phyloP scores from a whole-genome alignment of 495 filamentous ascomycete genomes.

The Penicillium cosmopolitanum region DNA sequence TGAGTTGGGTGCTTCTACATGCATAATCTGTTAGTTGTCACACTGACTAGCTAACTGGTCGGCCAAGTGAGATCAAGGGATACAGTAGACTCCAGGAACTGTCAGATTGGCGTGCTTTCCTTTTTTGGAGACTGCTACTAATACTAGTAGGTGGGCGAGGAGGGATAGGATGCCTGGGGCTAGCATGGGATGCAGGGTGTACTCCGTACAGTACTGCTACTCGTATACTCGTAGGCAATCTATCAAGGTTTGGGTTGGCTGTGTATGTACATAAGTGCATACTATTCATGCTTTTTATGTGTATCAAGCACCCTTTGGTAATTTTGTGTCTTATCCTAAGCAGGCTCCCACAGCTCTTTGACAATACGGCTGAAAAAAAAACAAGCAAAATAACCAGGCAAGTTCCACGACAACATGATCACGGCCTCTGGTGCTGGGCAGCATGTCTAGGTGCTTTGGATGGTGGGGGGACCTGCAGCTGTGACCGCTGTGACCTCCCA shows the following conservation, averaged over 20 bases:
- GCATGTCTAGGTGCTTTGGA: not conserved
- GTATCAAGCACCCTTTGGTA: too few relatives aligned
- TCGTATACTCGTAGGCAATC: too few relatives aligned
- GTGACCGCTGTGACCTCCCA: not conserved
- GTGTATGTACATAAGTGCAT: too few relatives aligned
- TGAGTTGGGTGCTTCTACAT: constrained; percentile 1
- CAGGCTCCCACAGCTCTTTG: too few relatives aligned
- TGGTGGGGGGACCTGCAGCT: constrained; percentile 4
- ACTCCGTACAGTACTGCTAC: too few relatives aligned
- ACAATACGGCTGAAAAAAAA: not conserved
- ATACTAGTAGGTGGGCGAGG: too few relatives aligned
- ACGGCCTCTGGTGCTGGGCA: not conserved
- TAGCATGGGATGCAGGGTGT: too few relatives aligned
- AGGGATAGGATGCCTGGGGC: too few relatives aligned
- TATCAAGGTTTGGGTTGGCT: too few relatives aligned
- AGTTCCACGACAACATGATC: not conserved
- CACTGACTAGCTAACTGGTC: not conserved
- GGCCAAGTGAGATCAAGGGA: not conserved
- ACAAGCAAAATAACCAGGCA: too few relatives aligned
- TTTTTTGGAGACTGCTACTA: not conserved
- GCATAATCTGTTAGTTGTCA: not conserved
- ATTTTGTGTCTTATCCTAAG: too few relatives aligned
- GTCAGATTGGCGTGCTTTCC: not conserved
- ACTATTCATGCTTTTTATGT: too few relatives aligned
- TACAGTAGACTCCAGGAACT: not conserved